These are phyloP conservation scores for Cladophialophora yegresii DNA, from an alignment of 2,329 filamentous ascomycete species.

Conservation along the genomic window DNA sequence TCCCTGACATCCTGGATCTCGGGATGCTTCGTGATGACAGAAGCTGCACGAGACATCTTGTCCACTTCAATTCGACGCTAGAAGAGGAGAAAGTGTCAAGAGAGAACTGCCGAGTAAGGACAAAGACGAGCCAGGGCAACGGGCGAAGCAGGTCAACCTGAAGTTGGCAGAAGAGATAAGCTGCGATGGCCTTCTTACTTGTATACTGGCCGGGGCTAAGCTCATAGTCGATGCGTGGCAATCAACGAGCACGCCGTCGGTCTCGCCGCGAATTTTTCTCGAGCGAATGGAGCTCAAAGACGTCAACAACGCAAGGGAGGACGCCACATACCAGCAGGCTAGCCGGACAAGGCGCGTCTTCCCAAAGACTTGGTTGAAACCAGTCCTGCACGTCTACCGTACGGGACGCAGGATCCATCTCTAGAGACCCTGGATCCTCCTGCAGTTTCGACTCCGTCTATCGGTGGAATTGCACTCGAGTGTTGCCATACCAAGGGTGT, in stretches of 20 bases:
- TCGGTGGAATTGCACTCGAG: background rate
- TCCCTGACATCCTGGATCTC: slow-evolving; percentile 16
- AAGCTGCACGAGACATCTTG: slow-evolving; percentile 7
- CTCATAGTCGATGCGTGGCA: background rate
- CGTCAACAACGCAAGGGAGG: slow-evolving; percentile 14
- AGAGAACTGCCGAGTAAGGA: background rate
- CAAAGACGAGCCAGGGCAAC: background rate
- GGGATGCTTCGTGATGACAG: slow-evolving; percentile 7
- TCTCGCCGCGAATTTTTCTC: background rate
- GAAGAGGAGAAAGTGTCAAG: background rate
- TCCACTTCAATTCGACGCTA: background rate
- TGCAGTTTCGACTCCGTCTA: background rate
- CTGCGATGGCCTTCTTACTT: background rate
- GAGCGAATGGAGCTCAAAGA: background rate
- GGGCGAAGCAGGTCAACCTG: background rate
- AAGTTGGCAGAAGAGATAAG: background rate
- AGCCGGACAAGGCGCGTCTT: background rate
- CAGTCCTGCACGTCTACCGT: slow-evolving; percentile 1
- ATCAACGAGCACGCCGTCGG: background rate
- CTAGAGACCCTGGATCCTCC: background rate
- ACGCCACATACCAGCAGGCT: background rate
- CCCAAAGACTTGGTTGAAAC: background rate
- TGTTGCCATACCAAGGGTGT: background rate
- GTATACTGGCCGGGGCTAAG: background rate
- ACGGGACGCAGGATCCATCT: background rate